Conservation (phyloP, 2,329 filamentous ascomycete genomes). For the Ceratocystis cacaofunesta region DNA sequence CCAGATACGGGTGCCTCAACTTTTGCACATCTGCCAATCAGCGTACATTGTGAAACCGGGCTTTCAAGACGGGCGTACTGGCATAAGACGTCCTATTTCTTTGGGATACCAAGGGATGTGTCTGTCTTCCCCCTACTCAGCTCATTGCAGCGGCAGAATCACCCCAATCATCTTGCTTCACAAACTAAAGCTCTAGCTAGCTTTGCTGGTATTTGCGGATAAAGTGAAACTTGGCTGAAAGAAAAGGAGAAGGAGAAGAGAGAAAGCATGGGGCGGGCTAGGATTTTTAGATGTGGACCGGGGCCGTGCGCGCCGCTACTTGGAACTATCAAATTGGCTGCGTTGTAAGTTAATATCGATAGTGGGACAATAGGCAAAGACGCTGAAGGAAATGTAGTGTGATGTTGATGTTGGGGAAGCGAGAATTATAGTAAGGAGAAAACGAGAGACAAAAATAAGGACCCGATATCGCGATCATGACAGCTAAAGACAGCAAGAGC, state of each 20-base stretch:
- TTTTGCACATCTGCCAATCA: not conserved
- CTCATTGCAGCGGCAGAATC: not conserved
- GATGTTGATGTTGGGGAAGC: not conserved
- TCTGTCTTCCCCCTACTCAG: not conserved
- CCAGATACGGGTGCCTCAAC: not conserved
- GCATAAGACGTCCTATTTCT: not conserved
- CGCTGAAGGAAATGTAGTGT: not conserved
- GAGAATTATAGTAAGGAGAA: not conserved
- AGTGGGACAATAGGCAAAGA: not conserved
- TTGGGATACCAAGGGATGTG: not conserved
- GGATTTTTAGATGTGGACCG: not conserved
- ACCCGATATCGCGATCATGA: not conserved
- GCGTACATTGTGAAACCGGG: not conserved
- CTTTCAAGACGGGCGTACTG: not conserved
- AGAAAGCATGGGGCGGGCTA: not conserved
- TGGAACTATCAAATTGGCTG: not conserved
- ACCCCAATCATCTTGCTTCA: not conserved
- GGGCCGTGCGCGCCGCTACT: conserved; percentile 2
- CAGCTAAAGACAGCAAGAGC: not conserved
- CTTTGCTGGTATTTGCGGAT: not conserved
- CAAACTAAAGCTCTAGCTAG: not conserved
- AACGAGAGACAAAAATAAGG: not conserved
- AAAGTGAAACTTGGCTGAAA: conserved; percentile 3
- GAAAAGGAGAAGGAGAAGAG: not conserved
- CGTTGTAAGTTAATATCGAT: not conserved